Conservation (phyloP, 2,329 filamentous ascomycete species). For the Cladosporium sp. region DNA sequence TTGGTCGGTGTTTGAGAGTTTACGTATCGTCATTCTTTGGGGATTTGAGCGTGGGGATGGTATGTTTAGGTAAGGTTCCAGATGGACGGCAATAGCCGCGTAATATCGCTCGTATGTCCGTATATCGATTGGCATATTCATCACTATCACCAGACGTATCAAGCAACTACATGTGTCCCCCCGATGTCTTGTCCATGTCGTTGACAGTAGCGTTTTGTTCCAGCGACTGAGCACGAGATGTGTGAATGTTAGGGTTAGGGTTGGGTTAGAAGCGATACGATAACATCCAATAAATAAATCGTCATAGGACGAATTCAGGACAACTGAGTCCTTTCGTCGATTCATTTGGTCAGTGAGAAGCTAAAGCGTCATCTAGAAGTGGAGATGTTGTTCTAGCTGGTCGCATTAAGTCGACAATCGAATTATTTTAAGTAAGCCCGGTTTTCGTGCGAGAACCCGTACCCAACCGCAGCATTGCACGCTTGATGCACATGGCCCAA, state of each 20-base stretch:
- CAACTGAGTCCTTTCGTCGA: background rate
- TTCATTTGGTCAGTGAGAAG: fast-evolving
- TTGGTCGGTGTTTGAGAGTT: background rate
- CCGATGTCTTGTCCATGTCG: background rate
- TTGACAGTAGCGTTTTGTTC: background rate
- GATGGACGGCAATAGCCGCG: background rate
- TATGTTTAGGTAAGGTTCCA: background rate
- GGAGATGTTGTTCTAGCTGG: background rate
- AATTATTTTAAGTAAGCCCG: fast-evolving
- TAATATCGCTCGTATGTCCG: background rate
- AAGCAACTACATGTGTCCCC: background rate
- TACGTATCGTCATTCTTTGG: conserved; percentile 9
- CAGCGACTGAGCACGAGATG: background rate
- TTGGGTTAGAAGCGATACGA: background rate
- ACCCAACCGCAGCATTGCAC: no score
- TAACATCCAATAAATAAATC: background rate
- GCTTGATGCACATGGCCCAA: no score
- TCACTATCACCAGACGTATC: background rate
- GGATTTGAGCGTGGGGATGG: background rate
- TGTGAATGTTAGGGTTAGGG: background rate
- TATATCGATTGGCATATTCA: background rate
- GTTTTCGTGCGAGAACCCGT: background rate
- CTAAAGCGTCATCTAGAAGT: background rate
- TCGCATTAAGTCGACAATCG: background rate
- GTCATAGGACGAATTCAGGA: background rate